Evolutionary conservation across 2,329 filamentous ascomycete genomes (phyloP), one percentile per base, ranked within the genome.

Genomic region (Coleophoma eucalyptorum): DNA sequence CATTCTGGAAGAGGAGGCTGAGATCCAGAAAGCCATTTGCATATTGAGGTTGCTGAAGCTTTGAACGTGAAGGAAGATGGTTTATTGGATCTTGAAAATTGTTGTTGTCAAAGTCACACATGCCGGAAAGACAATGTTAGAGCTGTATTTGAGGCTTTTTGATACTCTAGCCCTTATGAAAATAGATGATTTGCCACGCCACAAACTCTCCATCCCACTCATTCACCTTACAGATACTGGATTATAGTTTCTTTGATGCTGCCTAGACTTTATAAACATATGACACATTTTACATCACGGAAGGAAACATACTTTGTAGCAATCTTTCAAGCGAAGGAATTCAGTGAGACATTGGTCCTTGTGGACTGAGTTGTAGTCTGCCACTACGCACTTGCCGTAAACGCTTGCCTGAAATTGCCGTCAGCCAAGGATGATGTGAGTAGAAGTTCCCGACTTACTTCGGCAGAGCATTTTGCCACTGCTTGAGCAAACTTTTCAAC

Each of bases 311-410:
- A 96, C 92, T 64, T 95, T 64, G 65, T 90, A 96, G 66, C 93
- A 97, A 58, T 96, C 78, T 67, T 96, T 96, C 45, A 97, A 69
- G 58, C 74, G 83, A 69, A 94, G 75, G 60, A 99, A 97, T 65
- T 97, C 91, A 51, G 83, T 83, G 4, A 79, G 77, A 65, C 94
- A 99, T 76, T 94, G 94, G 65, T 97, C 90, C 66, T 96, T 96
- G 61, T 91, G 81, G 3, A 96, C 83, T 4, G 90, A 83, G 65
- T 93, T 93, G 71, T 96, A 97, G 65, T 97, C 93, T 37, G 83
- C 82, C 46, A 93, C 80, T 57, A 99, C 85, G 67, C 94, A 99
- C 75, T 91, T 92, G 58, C 93, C 94, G 65, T 97, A 99, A 12
- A 81, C 76, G 3, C 90, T 78, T 48, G 90, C 87, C 93, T 97